Conservation (phyloP, 1,139 yeast genomes). For the Debaryomyces udenii region DNA sequence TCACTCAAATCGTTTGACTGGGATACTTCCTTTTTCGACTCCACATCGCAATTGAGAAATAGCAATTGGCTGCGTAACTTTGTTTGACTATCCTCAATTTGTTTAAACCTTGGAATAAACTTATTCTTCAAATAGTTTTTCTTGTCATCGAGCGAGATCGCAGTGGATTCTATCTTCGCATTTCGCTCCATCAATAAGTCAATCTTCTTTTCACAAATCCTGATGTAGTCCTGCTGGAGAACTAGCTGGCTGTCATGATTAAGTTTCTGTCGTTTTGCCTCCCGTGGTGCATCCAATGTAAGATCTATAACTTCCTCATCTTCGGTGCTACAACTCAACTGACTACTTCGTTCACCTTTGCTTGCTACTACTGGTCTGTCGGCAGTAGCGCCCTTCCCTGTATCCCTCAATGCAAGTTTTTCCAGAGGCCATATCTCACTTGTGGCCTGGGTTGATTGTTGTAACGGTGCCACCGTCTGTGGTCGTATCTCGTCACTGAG, state of each 20-base stretch:
- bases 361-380: no score
- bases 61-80: constrained; percentile 2
- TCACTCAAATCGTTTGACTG: constrained; percentile 4
- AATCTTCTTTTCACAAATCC: constrained; percentile 29
- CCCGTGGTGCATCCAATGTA: constrained; percentile 9
- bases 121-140: constrained; percentile 26
- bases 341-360: background rate
- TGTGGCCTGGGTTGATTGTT: constrained; percentile 12
- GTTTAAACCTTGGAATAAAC: constrained; percentile 24
- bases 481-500: constrained; percentile 1
- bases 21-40: background rate
- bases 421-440: no score
- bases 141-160: constrained; percentile 40
- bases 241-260: constrained; percentile 1
- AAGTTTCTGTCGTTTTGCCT: constrained; percentile 8
- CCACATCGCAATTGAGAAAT: constrained; percentile 5
- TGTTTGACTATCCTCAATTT: constrained; percentile 12
- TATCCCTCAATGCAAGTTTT: no score
- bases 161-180: constrained; percentile 35
- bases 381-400: no score
- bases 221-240: constrained; percentile 12
- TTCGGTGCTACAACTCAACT: background rate
- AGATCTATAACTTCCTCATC: constrained; percentile 13
- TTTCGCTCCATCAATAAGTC: constrained; percentile 31
- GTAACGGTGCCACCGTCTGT: constrained; percentile 9